Percentiles rank a stretch among this genome's conserved stretches.
phyloP scores from a whole-genome alignment of 257 asterid genomes.

The Nyctanthes arbortristis region DNA sequence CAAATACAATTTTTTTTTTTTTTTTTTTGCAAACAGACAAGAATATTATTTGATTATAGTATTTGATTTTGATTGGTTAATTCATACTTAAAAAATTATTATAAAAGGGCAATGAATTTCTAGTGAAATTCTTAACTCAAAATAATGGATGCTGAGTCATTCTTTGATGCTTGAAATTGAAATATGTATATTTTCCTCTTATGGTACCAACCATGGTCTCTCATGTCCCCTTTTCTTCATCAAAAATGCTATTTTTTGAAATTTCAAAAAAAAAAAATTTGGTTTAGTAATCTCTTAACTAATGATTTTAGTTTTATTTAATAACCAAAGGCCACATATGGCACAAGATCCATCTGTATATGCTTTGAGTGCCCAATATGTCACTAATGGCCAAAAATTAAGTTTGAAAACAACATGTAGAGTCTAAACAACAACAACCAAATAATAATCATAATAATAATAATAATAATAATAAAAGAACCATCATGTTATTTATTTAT shows the following conservation, averaged over 20 bases:
- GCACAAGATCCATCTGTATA: neutral
- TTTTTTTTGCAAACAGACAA: too few species aligned
- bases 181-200: neutral
- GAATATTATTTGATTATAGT: neutral
- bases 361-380: too few species aligned
- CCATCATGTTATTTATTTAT: too few species aligned
- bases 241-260: neutral
- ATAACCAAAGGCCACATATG: neutral
- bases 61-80: neutral
- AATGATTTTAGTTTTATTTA: neutral
- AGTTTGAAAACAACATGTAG: too few species aligned
- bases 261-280: too few species aligned
- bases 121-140: too few species aligned
- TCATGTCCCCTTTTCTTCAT: neutral
- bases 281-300: neutral
- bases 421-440: too few species aligned
- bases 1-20: too few species aligned
- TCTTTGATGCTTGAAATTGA: neutral
- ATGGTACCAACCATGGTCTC: neutral
- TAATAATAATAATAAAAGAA: too few species aligned
- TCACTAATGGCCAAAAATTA: too few species aligned
- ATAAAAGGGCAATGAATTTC: neutral
- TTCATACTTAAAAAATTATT: neutral
- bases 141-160: neutral
- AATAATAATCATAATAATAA: too few species aligned